Conservation (phyloP, 1,284 basidiomycete genomes). For the Ustilago cynodontis region DNA sequence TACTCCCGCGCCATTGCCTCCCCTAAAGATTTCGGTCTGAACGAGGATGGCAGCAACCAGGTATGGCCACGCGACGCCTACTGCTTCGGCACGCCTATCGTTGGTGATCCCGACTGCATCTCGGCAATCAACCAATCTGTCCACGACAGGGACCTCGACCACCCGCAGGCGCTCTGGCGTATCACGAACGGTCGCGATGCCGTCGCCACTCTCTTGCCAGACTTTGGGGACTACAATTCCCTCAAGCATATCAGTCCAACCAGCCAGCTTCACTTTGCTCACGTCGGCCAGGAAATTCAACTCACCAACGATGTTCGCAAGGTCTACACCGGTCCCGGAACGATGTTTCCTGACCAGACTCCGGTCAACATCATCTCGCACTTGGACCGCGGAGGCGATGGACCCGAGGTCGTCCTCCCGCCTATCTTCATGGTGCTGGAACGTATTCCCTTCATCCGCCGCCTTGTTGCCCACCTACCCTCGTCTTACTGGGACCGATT, state of each 20-base stretch:
- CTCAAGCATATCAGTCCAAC: constrained; percentile 39
- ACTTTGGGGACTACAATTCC: constrained; percentile 42
- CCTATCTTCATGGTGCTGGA: constrained; percentile 20
- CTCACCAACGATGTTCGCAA: constrained; percentile 25
- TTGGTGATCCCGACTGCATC: constrained; percentile 52
- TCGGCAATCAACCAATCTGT: constrained; percentile 39
- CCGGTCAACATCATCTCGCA: constrained; percentile 47
- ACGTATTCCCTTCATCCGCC: constrained; percentile 28
- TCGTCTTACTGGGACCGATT: constrained; percentile 49
- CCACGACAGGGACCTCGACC: constrained; percentile 37
- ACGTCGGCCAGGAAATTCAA: constrained; percentile 53
- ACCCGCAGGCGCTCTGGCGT: constrained; percentile 45
- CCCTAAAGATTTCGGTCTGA: constrained; percentile 48
- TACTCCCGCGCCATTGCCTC: constrained; percentile 42
- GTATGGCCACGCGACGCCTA: constrained; percentile 49
- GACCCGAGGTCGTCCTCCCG: constrained; percentile 43
- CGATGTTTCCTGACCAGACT: constrained; percentile 36
- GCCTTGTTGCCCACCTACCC: constrained; percentile 35
- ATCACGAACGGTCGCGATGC: constrained; percentile 49
- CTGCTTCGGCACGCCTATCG: constrained; percentile 50
- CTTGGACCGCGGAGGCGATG: constrained; percentile 32
- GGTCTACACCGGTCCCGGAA: constrained; percentile 49
- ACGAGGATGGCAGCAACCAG: constrained; percentile 30
- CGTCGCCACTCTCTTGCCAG: constrained; percentile 49
- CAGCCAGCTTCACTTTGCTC: constrained; percentile 55